These are phyloP conservation scores for Venturia nashicola DNA, from an alignment of 2,329 filamentous ascomycete species.

Conservation along the genomic window DNA sequence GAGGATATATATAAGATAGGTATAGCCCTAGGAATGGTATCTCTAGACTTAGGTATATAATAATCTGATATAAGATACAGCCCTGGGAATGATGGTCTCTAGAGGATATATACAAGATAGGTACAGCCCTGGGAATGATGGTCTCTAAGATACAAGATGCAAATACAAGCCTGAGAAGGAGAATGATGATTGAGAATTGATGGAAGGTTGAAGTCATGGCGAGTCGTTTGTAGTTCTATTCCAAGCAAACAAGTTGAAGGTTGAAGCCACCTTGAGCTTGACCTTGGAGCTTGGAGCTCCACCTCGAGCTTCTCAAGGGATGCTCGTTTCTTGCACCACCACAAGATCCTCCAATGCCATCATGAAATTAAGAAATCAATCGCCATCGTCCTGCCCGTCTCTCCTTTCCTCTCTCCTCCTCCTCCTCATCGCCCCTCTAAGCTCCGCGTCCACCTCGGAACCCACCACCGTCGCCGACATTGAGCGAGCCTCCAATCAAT, in stretches of 20 bases:
- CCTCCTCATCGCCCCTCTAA: background rate
- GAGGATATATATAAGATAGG: too few species aligned
- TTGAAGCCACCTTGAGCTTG: background rate
- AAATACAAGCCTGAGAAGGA: too few species aligned
- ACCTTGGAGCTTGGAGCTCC: background rate
- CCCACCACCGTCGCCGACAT: background rate
- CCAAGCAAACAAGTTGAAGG: too few species aligned
- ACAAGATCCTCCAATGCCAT: background rate
- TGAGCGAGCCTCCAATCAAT: conserved; percentile 47
- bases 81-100: too few species aligned
- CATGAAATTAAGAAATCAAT: background rate
- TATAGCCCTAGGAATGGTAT: too few species aligned
- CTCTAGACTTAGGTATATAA: too few species aligned
- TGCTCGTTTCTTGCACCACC: background rate
- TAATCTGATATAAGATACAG: too few species aligned
- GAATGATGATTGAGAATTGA: too few species aligned
- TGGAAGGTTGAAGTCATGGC: background rate
- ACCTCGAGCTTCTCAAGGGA: background rate
- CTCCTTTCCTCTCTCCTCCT: background rate
- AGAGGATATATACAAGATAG: too few species aligned
- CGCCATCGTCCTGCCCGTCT: background rate
- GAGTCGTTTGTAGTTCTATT: too few species aligned
- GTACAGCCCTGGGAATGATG: too few species aligned
- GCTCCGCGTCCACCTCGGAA: background rate
- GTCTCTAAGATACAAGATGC: too few species aligned